Conservation (phyloP, 805 yeast genomes). For the Saccharomycopsis malanga region DNA sequence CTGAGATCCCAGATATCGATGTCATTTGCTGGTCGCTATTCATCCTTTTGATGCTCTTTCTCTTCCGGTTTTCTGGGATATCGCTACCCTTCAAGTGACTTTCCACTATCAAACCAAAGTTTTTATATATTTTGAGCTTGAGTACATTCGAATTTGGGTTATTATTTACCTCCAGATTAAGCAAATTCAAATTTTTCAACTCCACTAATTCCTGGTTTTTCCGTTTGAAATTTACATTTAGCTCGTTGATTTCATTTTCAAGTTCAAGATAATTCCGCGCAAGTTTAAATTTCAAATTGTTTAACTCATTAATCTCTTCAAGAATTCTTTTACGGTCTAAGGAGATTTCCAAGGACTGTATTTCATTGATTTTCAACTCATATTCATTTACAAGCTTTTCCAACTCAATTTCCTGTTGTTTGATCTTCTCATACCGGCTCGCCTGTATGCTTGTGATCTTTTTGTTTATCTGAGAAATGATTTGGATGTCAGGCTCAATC, state of each 20-base stretch:
- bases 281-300: conserved; percentile 40
- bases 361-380: conserved; percentile 12
- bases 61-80: background rate
- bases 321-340: conserved; percentile 28
- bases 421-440: conserved; percentile 28
- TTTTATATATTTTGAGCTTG: conserved; percentile 53
- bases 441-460: conserved; percentile 29
- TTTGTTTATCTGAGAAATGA: conserved; percentile 39
- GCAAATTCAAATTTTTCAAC: conserved; percentile 29
- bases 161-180: conserved; percentile 30
- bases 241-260: conserved; percentile 37
- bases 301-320: conserved; percentile 31
- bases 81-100: conserved; percentile 2
- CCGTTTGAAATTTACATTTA: conserved; percentile 32
- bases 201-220: conserved; percentile 33
- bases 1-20: too few species aligned
- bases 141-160: conserved; percentile 41
- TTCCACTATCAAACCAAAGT: conserved; percentile 50
- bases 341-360: conserved; percentile 27
- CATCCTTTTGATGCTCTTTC: too few species aligned
- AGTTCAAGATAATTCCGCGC: conserved; percentile 49
- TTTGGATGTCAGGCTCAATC: conserved; percentile 43
- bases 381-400: conserved; percentile 21
- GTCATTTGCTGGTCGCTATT: background rate
- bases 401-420: conserved; percentile 23